Evolutionary conservation across 768 basidiomycete species (phyloP).

Genomic region (Leccinum arenicola): DNA sequence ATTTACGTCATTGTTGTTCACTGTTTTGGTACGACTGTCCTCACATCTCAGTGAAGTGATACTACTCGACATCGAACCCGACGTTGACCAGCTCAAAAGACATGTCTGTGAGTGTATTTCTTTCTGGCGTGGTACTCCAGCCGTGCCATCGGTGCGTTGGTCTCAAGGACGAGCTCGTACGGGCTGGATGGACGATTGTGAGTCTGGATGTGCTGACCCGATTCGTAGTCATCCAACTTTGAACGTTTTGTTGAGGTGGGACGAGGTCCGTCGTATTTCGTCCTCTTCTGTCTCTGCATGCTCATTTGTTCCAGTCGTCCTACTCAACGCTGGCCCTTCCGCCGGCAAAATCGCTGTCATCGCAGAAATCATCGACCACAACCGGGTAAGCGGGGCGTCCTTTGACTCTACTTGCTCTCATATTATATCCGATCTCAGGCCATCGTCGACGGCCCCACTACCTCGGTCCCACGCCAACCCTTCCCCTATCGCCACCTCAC

Average conservation of each 20-base stretch:
- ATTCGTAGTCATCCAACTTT: constrained; percentile 76
- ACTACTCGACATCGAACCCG: not conserved
- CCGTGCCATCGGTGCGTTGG: not conserved
- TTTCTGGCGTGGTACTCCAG: too few species aligned
- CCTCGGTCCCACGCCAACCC: constrained; percentile 87
- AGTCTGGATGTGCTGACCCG: constrained; percentile 18
- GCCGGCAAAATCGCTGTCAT: constrained; percentile 92
- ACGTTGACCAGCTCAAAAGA: constrained; percentile 2
- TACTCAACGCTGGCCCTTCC: constrained; percentile 85
- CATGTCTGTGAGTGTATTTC: constrained; percentile 23
- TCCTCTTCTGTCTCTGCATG: not conserved
- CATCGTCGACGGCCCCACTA: constrained; percentile 91
- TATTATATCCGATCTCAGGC: constrained; percentile 50
- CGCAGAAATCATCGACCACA: constrained; percentile 98
- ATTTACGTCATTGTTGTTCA: not conserved
- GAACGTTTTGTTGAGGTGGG: constrained; percentile 98
- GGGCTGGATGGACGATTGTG: constrained; percentile 12
- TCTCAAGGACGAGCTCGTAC: not conserved
- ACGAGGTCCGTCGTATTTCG: constrained; percentile 52
- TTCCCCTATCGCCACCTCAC: constrained; percentile 90
- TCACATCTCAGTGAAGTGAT: not conserved
- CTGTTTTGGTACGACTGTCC: not conserved
- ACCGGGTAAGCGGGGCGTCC: constrained; percentile 59
- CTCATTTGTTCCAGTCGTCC: constrained; percentile 57
- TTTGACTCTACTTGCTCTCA: not conserved